These are phyloP conservation scores for Salix purpurea DNA, from an alignment of 345 rosid genomes.

Conservation along the genomic window DNA sequence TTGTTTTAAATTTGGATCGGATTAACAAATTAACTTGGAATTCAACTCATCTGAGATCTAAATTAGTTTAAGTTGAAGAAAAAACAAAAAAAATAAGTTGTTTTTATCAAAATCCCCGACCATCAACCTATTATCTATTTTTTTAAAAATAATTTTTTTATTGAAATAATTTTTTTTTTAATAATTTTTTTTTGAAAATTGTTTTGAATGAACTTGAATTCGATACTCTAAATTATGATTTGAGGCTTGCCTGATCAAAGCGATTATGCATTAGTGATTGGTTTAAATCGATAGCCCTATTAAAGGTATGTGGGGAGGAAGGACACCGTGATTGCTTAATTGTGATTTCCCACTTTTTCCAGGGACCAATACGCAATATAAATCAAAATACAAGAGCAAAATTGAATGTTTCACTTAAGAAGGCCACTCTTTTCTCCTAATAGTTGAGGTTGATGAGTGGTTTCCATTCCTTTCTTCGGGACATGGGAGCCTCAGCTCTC, in stretches of 20 bases:
- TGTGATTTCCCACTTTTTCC: background rate
- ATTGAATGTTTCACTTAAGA: background rate
- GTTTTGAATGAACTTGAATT: too few relatives aligned
- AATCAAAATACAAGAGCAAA: background rate
- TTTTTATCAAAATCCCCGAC: too few relatives aligned
- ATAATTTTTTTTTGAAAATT: too few relatives aligned
- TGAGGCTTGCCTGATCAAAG: background rate
- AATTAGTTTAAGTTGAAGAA: fast-evolving
- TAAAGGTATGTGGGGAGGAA: background rate
- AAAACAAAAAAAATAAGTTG: too few relatives aligned
- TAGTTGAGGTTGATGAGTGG: background rate
- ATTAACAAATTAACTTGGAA: fast-evolving
- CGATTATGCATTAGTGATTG: background rate
- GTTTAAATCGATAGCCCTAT: background rate
- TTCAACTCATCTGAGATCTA: fast-evolving
- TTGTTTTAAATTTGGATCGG: too few relatives aligned
- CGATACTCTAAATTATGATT: too few relatives aligned
- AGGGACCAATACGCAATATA: background rate
- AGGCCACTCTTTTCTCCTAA: background rate
- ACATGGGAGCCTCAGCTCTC: background rate
- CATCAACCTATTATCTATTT: too few relatives aligned
- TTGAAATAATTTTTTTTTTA: too few relatives aligned
- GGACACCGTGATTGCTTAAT: background rate
- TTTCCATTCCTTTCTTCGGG: background rate
- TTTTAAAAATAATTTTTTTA: too few relatives aligned